These are phyloP conservation scores for Heracleum sosnowskyi DNA, from an alignment of 129 eudicot species.

Conservation along the genomic window DNA sequence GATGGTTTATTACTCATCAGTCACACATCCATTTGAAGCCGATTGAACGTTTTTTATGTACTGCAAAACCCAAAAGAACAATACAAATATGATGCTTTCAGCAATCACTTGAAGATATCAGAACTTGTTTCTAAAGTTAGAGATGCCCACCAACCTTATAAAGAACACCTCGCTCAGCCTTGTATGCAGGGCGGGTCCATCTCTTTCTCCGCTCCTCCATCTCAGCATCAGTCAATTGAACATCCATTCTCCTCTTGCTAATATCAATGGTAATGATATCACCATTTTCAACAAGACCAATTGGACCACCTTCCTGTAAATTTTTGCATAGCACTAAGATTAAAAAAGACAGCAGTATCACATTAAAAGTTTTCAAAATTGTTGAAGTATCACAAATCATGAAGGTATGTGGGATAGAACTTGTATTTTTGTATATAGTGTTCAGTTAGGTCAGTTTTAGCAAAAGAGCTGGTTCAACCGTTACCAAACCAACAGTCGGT, in stretches of 20 bases:
- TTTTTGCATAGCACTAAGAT: not conserved
- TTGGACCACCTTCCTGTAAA: constrained; percentile 93
- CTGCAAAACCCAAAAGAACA: constrained; percentile 24
- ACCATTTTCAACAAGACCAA: constrained; percentile 75
- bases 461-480: not conserved
- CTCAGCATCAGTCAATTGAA: constrained; percentile 56
- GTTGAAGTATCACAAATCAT: not conserved
- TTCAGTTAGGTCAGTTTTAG: not conserved
- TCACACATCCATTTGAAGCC: constrained; percentile 91
- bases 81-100: no score
- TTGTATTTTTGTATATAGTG: not conserved
- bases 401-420: not conserved
- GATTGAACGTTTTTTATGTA: constrained; percentile 89
- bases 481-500: not conserved
- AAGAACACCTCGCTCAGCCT: constrained; percentile 80
- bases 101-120: not conserved
- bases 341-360: not conserved
- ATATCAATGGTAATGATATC: constrained; percentile 79
- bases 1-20: constrained; percentile 51
- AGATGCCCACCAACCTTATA: constrained; percentile 51
- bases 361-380: not conserved
- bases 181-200: constrained; percentile 72
- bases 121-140: not conserved
- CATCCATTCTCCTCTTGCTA: constrained; percentile 71
- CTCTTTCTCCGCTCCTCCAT: constrained; percentile 63